Evolutionary conservation across 345 rosid species (phyloP).

Genomic region (Arabidopsis arenosa): DNA sequence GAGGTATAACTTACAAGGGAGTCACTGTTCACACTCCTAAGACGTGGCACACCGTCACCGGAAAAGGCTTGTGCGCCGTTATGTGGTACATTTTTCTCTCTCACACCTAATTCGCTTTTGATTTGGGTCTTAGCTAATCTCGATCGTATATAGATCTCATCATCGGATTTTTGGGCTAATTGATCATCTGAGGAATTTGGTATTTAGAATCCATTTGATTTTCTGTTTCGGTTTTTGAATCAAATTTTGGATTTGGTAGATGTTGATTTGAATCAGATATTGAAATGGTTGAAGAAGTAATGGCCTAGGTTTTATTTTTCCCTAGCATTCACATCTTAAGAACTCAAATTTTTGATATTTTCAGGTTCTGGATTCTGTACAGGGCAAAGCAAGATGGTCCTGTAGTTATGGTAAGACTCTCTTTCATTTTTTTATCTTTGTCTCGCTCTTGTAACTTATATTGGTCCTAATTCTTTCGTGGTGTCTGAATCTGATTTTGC

Average conservation of each 20-base stretch:
- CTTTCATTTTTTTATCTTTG: conserved; percentile 4
- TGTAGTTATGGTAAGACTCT: conserved; percentile 74
- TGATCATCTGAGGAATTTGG: conserved; percentile 17
- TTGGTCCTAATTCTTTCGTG: neutral
- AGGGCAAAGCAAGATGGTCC: conserved; percentile 98
- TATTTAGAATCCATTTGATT: neutral
- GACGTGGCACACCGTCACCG: conserved; percentile 87
- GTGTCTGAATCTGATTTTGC: conserved; percentile 18
- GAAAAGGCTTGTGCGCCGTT: conserved; percentile 88
- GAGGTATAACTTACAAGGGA: conserved; percentile 69
- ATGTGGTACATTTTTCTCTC: conserved; percentile 64
- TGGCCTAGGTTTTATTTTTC: neutral
- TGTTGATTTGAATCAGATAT: conserved; percentile 3
- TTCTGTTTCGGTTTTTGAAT: neutral
- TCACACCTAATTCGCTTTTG: neutral
- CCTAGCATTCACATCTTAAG: neutral
- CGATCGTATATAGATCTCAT: conserved; percentile 29
- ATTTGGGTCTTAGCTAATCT: conserved; percentile 5
- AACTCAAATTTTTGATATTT: conserved; percentile 23
- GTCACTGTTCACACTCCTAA: conserved; percentile 74
- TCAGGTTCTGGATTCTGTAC: conserved; percentile 96
- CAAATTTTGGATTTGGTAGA: neutral
- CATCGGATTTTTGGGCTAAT: neutral
- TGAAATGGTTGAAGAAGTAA: neutral
- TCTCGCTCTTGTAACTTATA: neutral